phyloP scores from a whole-genome alignment of 441 rosid species.

The Arabidopsis hybrid region DNA sequence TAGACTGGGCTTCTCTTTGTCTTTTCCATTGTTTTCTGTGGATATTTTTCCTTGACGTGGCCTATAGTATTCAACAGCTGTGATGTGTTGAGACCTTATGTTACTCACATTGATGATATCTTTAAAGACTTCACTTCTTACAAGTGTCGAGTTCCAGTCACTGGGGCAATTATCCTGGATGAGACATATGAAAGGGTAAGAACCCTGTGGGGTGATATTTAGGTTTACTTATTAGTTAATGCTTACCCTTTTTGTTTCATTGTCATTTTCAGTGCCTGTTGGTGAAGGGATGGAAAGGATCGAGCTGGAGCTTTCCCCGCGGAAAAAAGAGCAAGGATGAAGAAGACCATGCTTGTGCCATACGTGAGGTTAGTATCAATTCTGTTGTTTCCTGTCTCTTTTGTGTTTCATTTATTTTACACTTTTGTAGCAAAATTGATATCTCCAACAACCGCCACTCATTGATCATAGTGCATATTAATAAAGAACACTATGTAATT shows the following conservation, averaged over 20 bases:
- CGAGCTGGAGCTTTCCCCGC: conserved; percentile 99
- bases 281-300: conserved; percentile 99
- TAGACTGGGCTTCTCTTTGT: not conserved
- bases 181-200: conserved; percentile 93
- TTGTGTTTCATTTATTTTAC: not conserved
- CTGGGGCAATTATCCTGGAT: conserved; percentile 96
- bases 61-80: conserved; percentile 86
- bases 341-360: conserved; percentile 97
- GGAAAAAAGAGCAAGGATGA: conserved; percentile 99
- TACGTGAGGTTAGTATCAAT: conserved; percentile 74
- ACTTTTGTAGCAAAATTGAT: conserved; percentile 3
- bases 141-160: conserved; percentile 97
- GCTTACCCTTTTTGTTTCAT: not conserved
- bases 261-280: conserved; percentile 75
- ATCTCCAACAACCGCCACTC: not conserved
- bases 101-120: conserved; percentile 89
- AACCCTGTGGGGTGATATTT: conserved; percentile 2
- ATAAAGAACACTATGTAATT: not conserved
- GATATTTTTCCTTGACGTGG: conserved; percentile 54
- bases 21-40: not conserved
- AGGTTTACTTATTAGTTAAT: conserved; percentile 24
- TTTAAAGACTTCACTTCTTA: conserved; percentile 97
- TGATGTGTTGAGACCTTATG: conserved; percentile 89
- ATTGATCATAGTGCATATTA: conserved; percentile 1
- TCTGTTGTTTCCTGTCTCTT: conserved; percentile 22